These are phyloP conservation scores for Fonsecaea erecta DNA, from an alignment of 2,329 filamentous ascomycete species.

Conservation along the genomic window DNA sequence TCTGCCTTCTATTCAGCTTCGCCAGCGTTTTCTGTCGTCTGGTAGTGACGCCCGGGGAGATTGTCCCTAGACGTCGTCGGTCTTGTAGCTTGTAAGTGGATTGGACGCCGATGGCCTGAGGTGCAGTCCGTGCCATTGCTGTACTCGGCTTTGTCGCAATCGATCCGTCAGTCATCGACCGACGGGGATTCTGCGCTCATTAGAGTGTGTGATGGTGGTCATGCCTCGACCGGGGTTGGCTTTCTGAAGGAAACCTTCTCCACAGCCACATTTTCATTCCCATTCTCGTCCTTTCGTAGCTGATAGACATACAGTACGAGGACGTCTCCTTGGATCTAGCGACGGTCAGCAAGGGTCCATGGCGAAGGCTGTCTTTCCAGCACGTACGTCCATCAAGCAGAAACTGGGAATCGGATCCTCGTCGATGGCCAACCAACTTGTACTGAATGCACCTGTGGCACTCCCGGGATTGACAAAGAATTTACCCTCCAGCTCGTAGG, in stretches of 20 bases:
- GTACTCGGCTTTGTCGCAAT: neutral
- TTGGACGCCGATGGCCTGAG: neutral
- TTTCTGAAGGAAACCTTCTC: slow-evolving; percentile 88
- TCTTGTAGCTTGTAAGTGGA: neutral
- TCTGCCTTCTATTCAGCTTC: neutral
- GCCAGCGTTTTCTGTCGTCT: neutral
- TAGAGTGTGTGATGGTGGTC: neutral
- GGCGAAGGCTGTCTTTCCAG: neutral
- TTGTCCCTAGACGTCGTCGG: neutral
- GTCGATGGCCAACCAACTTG: slow-evolving; percentile 61
- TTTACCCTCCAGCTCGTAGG: slow-evolving; percentile 72
- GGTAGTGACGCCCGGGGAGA: neutral
- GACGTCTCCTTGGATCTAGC: slow-evolving; percentile 90
- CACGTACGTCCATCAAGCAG: slow-evolving; percentile 94
- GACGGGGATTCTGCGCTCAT: neutral
- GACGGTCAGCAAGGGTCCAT: neutral
- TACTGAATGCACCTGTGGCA: slow-evolving; percentile 68
- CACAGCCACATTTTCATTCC: slow-evolving; percentile 77
- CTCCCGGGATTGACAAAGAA: slow-evolving; percentile 74
- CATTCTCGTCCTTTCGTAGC: slow-evolving; percentile 75
- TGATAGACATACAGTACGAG: slow-evolving; percentile 95
- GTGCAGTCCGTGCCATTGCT: neutral
- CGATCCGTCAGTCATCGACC: neutral
- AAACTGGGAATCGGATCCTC: slow-evolving; percentile 84
- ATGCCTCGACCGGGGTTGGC: slow-evolving; percentile 58